These are phyloP conservation scores for Mortierella sp. DNA, from an alignment of 371 early-diverging fungal genomes.

Conservation along the genomic window DNA sequence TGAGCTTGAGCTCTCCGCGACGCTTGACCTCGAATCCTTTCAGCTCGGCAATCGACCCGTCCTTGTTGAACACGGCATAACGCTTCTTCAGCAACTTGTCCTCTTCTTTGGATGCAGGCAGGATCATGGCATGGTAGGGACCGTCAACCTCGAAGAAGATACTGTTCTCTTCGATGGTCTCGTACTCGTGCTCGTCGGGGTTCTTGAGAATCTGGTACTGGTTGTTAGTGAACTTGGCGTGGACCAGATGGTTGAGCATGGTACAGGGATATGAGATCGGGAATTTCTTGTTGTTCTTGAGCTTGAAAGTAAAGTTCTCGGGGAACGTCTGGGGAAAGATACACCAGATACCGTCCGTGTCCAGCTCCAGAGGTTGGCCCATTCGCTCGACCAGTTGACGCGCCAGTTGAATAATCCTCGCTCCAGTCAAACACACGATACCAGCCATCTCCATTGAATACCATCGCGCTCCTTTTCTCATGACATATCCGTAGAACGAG, in stretches of 20 bases:
- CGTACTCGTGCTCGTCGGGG: constrained; percentile 76
- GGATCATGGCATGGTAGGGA: constrained; percentile 99
- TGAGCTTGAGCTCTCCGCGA: constrained; percentile 98
- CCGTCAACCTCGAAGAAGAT: constrained; percentile 99
- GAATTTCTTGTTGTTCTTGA: constrained; percentile 83
- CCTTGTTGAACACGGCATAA: constrained; percentile 98
- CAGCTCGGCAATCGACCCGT: constrained; percentile 97
- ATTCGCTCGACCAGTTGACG: constrained; percentile 94
- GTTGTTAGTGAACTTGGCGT: constrained; percentile 97
- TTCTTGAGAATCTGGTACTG: constrained; percentile 93
- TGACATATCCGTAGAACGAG: constrained; percentile 99
- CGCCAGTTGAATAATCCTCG: constrained; percentile 98
- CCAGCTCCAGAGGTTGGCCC: constrained; percentile 98
- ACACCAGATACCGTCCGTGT: constrained; percentile 99
- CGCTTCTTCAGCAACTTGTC: constrained; percentile 99
- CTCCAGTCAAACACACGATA: constrained; percentile 98
- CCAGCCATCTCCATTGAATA: constrained; percentile 99
- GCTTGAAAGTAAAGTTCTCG: constrained; percentile 89
- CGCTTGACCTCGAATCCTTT: constrained; percentile 99
- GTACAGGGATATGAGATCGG: constrained; percentile 96
- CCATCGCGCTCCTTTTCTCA: constrained; percentile 99
- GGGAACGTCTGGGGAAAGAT: constrained; percentile 97
- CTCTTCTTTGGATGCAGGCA: constrained; percentile 98
- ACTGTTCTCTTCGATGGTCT: constrained; percentile 90
- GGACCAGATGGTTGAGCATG: constrained; percentile 98